Percentiles rank a stretch among this genome's conserved stretches.
These are phyloP conservation scores for Durio zibethinus DNA, from an alignment of 345 rosid species.

Conservation along the genomic window DNA sequence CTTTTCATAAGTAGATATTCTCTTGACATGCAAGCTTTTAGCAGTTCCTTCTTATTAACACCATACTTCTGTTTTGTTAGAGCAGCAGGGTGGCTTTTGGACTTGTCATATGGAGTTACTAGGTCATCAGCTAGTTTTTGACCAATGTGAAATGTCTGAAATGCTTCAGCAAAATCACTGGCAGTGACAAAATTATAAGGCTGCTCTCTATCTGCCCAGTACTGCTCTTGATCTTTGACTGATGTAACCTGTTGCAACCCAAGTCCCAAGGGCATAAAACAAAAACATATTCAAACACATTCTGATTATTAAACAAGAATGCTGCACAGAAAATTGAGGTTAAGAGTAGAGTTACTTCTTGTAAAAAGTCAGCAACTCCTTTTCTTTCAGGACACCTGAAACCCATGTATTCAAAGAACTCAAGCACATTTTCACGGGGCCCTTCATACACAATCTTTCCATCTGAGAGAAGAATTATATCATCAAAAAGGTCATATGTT, in stretches of 20 bases:
- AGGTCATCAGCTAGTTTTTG: constrained; percentile 20
- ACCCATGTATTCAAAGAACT: constrained; percentile 58
- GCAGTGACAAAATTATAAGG: constrained; percentile 27
- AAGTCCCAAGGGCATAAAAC: neutral
- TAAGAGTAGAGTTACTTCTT: constrained; percentile 42
- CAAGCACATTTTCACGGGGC: constrained; percentile 56
- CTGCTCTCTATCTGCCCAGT: constrained; percentile 26
- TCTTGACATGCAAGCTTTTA: constrained; percentile 31
- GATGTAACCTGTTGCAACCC: constrained; percentile 30
- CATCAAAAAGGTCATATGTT: constrained; percentile 70
- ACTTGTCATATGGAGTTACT: constrained; percentile 25
- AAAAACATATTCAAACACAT: neutral
- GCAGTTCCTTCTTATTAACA: constrained; percentile 27
- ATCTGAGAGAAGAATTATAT: constrained; percentile 67
- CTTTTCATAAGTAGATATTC: constrained; percentile 39
- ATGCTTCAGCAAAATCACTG: constrained; percentile 26
- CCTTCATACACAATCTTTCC: constrained; percentile 78
- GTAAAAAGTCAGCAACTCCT: constrained; percentile 74
- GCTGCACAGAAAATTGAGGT: neutral
- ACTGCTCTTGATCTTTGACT: constrained; percentile 32
- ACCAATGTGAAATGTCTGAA: constrained; percentile 19
- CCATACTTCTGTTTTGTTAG: constrained; percentile 22
- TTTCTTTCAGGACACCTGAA: constrained; percentile 77
- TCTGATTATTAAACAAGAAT: neutral
- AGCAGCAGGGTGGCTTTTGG: constrained; percentile 31